These are phyloP conservation scores for Amanita rubescens DNA, from an alignment of 768 basidiomycete genomes.

Conservation along the genomic window DNA sequence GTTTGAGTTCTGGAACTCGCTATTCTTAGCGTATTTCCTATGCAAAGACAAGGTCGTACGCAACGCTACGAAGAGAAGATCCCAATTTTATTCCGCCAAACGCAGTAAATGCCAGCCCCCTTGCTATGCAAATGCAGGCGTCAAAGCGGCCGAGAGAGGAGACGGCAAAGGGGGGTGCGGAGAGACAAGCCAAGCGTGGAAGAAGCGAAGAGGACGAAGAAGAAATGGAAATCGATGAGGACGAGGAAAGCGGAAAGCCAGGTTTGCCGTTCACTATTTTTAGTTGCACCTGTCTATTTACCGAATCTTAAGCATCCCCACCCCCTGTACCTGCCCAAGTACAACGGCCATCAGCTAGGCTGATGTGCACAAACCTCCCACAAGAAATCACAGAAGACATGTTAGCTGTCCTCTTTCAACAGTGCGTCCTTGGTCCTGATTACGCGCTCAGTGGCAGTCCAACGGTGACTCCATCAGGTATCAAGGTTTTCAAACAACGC, in stretches of 20 bases:
- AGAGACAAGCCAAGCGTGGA: constrained; percentile 58
- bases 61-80: constrained; percentile 73
- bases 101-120: constrained; percentile 49
- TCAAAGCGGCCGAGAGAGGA: constrained; percentile 67
- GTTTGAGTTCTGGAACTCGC: constrained; percentile 2
- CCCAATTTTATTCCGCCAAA: constrained; percentile 73
- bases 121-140: constrained; percentile 37
- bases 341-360: constrained; percentile 50
- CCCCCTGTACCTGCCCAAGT: constrained; percentile 37
- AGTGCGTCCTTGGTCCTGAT: constrained; percentile 46
- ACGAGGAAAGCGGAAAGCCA: constrained; percentile 50
- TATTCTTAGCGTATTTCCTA: constrained; percentile 74
- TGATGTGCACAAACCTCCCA: constrained; percentile 82
- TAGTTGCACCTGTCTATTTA: constrained; percentile 24
- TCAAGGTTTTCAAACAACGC: constrained; percentile 69
- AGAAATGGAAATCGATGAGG: constrained; percentile 94
- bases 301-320: constrained; percentile 25
- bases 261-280: constrained; percentile 36
- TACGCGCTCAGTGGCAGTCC: not conserved
- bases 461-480: constrained; percentile 43
- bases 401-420: constrained; percentile 82
- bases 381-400: constrained; percentile 87
- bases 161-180: constrained; percentile 39
- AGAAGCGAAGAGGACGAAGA: constrained; percentile 73
- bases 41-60: constrained; percentile 84